Conservation (phyloP, 805 yeast genomes). For the Hanseniaspora vineae region DNA sequence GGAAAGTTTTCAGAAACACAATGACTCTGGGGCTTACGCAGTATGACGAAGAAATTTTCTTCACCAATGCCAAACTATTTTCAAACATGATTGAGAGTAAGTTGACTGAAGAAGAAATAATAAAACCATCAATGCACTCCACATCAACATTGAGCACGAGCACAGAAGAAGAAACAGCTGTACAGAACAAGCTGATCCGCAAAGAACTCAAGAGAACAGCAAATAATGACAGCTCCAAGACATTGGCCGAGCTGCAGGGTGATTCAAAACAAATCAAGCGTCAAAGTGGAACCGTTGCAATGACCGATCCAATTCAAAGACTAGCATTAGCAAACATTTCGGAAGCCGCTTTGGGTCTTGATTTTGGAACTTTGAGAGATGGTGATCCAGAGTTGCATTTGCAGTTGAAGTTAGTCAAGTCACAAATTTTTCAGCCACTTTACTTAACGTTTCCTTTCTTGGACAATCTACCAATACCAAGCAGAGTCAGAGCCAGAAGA, state of each 20-base stretch:
- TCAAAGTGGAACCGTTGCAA: conserved; percentile 8
- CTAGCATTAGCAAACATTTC: conserved; percentile 37
- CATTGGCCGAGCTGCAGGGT: neutral
- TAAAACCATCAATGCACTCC: too few relatives aligned
- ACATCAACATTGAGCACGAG: too few relatives aligned
- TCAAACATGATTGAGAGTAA: conserved; percentile 16
- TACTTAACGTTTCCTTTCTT: conserved; percentile 43
- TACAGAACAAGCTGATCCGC: too few relatives aligned
- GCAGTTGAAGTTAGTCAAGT: conserved; percentile 32
- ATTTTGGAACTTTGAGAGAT: conserved; percentile 28
- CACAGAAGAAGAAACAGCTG: too few relatives aligned
- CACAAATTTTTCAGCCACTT: conserved; percentile 41
- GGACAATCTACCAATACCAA: conserved; percentile 36
- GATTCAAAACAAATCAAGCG: neutral
- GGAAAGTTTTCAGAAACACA: conserved; percentile 36
- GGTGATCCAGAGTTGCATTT: conserved; percentile 25
- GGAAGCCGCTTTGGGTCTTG: conserved; percentile 36
- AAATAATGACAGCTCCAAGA: neutral
- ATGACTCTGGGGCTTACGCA: conserved; percentile 38
- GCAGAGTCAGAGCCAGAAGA: conserved; percentile 30
- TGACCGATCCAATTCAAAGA: conserved; percentile 34
- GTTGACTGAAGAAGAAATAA: neutral
- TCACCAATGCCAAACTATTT: conserved; percentile 26
- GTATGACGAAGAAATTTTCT: conserved; percentile 29
- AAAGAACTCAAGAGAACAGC: neutral